Evolutionary conservation across 805 yeast species (phyloP).

Genomic region (Alloascoidea africana): DNA sequence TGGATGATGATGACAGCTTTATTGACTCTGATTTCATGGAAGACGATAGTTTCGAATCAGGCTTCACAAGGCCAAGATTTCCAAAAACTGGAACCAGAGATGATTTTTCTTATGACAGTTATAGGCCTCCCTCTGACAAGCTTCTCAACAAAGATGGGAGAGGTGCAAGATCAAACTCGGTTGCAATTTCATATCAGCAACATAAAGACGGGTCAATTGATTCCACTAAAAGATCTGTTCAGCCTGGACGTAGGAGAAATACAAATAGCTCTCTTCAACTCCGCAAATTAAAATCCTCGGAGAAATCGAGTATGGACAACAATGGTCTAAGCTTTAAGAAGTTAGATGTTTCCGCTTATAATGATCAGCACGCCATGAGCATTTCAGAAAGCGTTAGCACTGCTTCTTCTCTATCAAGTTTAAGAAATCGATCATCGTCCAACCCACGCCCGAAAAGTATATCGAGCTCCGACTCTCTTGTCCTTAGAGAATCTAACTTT

Average conservation of each 20-base stretch:
- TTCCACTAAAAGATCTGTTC: too few relatives aligned
- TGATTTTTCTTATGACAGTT: too few relatives aligned
- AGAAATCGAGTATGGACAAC: not conserved
- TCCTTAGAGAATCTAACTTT: conserved; percentile 12
- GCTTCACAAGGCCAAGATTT: too few relatives aligned
- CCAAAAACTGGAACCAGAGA: too few relatives aligned
- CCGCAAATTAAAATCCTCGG: not conserved
- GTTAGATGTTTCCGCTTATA: not conserved
- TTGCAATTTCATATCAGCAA: too few relatives aligned
- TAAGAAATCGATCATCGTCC: not conserved
- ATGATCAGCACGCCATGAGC: not conserved
- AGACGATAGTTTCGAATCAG: too few relatives aligned
- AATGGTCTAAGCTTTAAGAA: not conserved
- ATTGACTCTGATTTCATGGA: too few relatives aligned
- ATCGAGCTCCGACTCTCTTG: not conserved
- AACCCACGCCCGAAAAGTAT: not conserved
- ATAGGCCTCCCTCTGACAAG: too few relatives aligned
- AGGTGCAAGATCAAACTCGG: too few relatives aligned
- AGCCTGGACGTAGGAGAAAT: too few relatives aligned
- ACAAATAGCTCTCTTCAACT: not conserved
- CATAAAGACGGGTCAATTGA: too few relatives aligned
- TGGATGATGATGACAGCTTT: conserved; percentile 11
- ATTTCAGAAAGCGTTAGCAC: not conserved
- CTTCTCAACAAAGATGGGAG: too few relatives aligned
- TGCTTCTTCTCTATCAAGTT: not conserved